These are phyloP conservation scores for Pugionium dolabratum DNA, from an alignment of 345 rosid genomes.

Conservation along the genomic window DNA sequence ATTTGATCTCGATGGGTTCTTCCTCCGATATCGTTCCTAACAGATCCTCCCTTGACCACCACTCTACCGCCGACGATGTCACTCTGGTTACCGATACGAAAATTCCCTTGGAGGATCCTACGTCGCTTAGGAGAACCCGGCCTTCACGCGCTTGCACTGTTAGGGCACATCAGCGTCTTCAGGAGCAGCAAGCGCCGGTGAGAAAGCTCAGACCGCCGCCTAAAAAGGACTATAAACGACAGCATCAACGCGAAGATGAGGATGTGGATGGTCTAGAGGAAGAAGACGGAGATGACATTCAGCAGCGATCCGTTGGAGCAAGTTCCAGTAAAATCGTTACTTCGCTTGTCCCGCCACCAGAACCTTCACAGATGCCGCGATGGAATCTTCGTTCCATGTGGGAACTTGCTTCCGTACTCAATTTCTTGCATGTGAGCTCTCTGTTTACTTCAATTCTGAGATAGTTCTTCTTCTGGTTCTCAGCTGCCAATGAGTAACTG, in stretches of 20 bases:
- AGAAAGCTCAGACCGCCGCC: conserved; percentile 61
- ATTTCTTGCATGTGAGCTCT: conserved; percentile 91
- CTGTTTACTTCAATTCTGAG: conserved; percentile 19
- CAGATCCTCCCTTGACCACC: conserved; percentile 52
- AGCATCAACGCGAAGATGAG: conserved; percentile 43
- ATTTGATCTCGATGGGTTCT: conserved; percentile 46
- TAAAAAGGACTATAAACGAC: conserved; percentile 55
- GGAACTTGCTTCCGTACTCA: conserved; percentile 93
- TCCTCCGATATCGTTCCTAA: conserved; percentile 46
- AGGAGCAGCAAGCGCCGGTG: conserved; percentile 65
- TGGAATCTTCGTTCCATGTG: conserved; percentile 98
- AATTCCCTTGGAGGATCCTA: conserved; percentile 27
- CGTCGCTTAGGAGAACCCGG: conserved; percentile 60
- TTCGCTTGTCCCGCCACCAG: conserved; percentile 72
- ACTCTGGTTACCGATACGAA: conserved; percentile 22
- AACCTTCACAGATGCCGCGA: conserved; percentile 79
- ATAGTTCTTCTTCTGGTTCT: conserved; percentile 5
- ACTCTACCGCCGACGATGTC: conserved; percentile 31
- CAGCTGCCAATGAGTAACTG: conserved; percentile 25
- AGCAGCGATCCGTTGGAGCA: conserved; percentile 54
- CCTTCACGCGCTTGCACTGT: conserved; percentile 96
- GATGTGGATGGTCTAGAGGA: conserved; percentile 53
- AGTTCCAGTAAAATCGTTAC: conserved; percentile 66
- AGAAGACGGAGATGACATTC: conserved; percentile 39
- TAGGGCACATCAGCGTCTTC: conserved; percentile 76